Evolutionary conservation across 1,284 basidiomycete genomes (phyloP).

Genomic region (Tilletia walkeri): DNA sequence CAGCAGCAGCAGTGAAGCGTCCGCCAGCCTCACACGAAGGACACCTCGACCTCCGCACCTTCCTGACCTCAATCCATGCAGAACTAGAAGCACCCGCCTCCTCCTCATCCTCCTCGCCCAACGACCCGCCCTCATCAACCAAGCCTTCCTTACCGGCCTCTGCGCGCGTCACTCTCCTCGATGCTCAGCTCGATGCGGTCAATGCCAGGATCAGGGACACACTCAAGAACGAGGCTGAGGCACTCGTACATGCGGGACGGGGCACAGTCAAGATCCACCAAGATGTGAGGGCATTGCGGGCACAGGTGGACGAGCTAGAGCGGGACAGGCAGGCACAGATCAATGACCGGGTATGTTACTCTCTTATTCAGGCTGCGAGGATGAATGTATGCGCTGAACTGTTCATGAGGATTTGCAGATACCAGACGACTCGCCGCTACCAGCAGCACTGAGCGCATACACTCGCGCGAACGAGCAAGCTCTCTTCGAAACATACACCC

Average conservation of each 20-base stretch:
- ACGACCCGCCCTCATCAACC: background rate
- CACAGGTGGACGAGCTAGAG: background rate
- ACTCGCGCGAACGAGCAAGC: background rate
- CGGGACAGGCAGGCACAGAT: background rate
- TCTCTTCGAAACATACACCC: background rate
- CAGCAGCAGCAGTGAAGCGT: background rate
- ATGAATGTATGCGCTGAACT: background rate
- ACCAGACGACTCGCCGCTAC: background rate
- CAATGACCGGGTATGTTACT: background rate
- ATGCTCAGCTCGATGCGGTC: conserved; percentile 28
- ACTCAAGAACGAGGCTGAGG: conserved; percentile 19
- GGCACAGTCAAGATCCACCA: background rate
- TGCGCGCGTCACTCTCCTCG: conserved; percentile 7
- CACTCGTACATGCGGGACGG: background rate
- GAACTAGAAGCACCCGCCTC: background rate
- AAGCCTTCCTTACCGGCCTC: background rate
- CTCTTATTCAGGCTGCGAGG: background rate
- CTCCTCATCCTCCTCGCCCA: background rate
- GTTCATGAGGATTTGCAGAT: background rate
- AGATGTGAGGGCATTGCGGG: background rate
- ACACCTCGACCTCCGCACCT: conserved; percentile 14
- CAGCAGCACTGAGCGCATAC: background rate
- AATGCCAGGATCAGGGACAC: conserved; percentile 31
- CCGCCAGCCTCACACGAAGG: conserved; percentile 9
- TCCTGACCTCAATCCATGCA: conserved; percentile 10